Conservation (phyloP, 208 protist genomes). For the Trypanosoma avium region DNA sequence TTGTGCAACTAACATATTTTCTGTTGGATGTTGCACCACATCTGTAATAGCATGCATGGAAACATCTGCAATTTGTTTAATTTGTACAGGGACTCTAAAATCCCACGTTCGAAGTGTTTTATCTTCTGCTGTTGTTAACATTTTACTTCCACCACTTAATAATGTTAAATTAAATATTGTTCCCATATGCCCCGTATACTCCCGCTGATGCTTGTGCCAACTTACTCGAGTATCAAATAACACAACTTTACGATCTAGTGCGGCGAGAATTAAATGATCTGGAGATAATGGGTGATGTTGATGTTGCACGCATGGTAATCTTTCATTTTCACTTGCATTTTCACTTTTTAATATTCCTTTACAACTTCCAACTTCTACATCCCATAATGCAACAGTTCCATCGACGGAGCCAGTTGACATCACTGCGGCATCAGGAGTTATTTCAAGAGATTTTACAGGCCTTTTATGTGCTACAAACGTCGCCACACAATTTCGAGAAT, state of each 20-base stretch:
- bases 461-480: constrained; percentile 91
- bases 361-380: constrained; percentile 90
- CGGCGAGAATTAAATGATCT: constrained; percentile 51
- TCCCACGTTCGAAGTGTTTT: constrained; percentile 97
- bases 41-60: constrained; percentile 93
- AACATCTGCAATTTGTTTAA: constrained; percentile 96
- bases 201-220: constrained; percentile 50
- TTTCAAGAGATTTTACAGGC: constrained; percentile 91
- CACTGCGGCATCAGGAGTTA: constrained; percentile 74
- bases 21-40: constrained; percentile 87
- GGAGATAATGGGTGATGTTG: constrained; percentile 70
- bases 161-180: constrained; percentile 96
- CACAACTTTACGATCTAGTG: constrained; percentile 63
- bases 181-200: constrained; percentile 97
- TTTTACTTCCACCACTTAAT: constrained; percentile 87
- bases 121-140: constrained; percentile 96
- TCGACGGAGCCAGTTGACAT: constrained; percentile 94
- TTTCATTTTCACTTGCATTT: too few relatives aligned
- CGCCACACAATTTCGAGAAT: constrained; percentile 77
- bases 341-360: constrained; percentile 70
- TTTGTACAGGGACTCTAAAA: constrained; percentile 94
- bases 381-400: constrained; percentile 91
- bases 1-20: constrained; percentile 91
- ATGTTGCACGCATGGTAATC: constrained; percentile 67
- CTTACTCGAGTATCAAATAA: constrained; percentile 90